Percentiles rank a stretch among this genome's conserved stretches.
Evolutionary conservation across 2,329 filamentous ascomycete species (phyloP).

Genomic region (Fragosphaeria purpurea): DNA sequence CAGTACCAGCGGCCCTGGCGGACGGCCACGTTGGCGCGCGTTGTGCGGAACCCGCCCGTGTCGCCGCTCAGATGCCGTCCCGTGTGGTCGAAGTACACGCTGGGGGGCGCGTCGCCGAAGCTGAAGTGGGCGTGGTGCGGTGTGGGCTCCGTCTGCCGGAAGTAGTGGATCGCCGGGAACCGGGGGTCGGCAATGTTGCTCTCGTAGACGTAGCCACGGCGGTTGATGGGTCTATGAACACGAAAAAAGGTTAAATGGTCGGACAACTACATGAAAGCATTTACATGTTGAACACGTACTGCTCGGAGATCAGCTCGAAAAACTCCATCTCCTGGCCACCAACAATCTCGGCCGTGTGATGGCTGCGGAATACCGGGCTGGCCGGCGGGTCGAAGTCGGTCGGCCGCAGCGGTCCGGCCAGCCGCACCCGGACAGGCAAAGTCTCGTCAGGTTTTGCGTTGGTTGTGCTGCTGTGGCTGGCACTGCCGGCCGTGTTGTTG

Average conservation of each 20-base stretch:
- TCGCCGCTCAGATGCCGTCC: constrained; percentile 76
- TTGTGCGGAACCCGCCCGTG: constrained; percentile 78
- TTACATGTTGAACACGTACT: constrained; percentile 33
- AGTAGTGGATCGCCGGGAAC: constrained; percentile 80
- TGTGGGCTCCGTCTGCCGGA: constrained; percentile 76
- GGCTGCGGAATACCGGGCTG: constrained; percentile 45
- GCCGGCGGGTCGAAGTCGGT: constrained; percentile 52
- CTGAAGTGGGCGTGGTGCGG: constrained; percentile 79
- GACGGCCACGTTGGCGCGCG: constrained; percentile 80
- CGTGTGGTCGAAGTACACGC: constrained; percentile 70
- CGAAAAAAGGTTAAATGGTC: not conserved
- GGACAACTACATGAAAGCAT: not conserved
- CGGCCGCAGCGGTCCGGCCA: constrained; percentile 48
- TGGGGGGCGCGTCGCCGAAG: constrained; percentile 82
- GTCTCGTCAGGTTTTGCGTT: constrained; percentile 26
- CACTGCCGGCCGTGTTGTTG: not conserved
- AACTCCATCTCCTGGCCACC: constrained; percentile 46
- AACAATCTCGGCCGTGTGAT: constrained; percentile 41
- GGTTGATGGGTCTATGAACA: constrained; percentile 37
- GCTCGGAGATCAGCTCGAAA: constrained; percentile 52
- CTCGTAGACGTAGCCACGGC: constrained; percentile 74
- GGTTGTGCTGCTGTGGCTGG: not conserved
- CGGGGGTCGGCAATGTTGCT: constrained; percentile 82
- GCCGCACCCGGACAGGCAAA: constrained; percentile 50
- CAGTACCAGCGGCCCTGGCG: constrained; percentile 88